Base-by-base conservation (phyloP, 176 grass and related monocot genomes). In the Tuctoria greenei region DNA sequence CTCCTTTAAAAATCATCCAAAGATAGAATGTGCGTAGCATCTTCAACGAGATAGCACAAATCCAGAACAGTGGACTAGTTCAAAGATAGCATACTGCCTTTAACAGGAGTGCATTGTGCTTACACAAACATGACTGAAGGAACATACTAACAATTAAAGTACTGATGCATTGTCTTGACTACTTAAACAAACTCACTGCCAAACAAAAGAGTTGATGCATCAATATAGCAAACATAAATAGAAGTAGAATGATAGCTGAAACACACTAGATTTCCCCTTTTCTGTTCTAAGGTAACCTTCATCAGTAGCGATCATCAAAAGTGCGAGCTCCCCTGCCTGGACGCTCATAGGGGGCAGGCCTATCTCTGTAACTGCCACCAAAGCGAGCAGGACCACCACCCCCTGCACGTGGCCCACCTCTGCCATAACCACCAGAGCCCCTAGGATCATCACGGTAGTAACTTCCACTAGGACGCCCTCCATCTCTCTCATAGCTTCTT, bases 401-500 rank as follows among this genome's bases (percentile, higher is more conserved):
- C 13, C 81, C 79, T 4, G 72, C 67, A 41, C 83, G 91, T 24
- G 84, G 75, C 18, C 64, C 76, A 82, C 89, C 87, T 46, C 91
- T 95, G 52, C 73, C 93, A 69, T 86, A 97, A 38, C 85, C 85
- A 87, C 83, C 68, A 49, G 81, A 46, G 45, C 73, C 69, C 66
- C 82, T 85, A 10, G 80, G 72, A 11, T 79, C 90, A 72, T 90
- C 87, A 78, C 87, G 88, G 69, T 93, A 92, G 60, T 93, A 97
- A 54, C 82, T 60, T 69, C 85, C 84, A 46, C 72, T 46, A 4
- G 85, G 20, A 12, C 79, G 72, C 39, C 82, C 81, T 66, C 78
- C 85, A 79, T 97, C 87, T 84, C 87, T 90, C 18, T 99, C 96
- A 49, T 95, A 93, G 23, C 84, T 90, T 86, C 87, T 95, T 78